Conservation (phyloP, 2,329 filamentous ascomycete genomes). For the Chrysoporthe deuterocubensis region DNA sequence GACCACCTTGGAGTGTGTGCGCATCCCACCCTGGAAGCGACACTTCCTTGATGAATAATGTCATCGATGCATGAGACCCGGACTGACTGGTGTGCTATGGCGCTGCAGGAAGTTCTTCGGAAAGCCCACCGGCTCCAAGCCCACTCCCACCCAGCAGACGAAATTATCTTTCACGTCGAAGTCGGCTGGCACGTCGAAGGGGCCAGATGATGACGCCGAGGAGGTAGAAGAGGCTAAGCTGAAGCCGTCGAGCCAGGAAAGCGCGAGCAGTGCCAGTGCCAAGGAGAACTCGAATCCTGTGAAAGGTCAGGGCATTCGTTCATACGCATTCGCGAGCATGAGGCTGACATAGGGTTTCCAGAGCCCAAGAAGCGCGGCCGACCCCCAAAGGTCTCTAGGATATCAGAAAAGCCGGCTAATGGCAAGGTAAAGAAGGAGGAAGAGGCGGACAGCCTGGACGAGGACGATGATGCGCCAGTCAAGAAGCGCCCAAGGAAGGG, state of each 20-base stretch:
- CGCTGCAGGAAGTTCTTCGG: constrained; percentile 76
- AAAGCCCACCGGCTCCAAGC: constrained; percentile 61
- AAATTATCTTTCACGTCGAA: constrained; percentile 77
- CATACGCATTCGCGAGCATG: constrained; percentile 1
- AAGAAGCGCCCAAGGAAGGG: constrained; percentile 59
- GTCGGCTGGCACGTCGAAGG: constrained; percentile 43
- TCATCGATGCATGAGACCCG: not conserved
- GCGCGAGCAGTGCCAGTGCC: constrained; percentile 34
- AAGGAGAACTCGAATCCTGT: constrained; percentile 46
- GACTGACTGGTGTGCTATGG: constrained; percentile 4
- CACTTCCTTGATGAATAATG: not conserved
- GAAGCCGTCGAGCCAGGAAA: constrained; percentile 29
- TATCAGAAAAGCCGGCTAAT: constrained; percentile 34
- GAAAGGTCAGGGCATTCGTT: constrained; percentile 40
- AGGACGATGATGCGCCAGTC: constrained; percentile 59
- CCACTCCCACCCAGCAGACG: constrained; percentile 71
- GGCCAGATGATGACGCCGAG: constrained; percentile 34
- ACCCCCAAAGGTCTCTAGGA: constrained; percentile 28
- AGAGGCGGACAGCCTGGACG: constrained; percentile 53
- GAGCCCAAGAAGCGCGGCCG: constrained; percentile 54
- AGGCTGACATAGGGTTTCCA: constrained; percentile 29
- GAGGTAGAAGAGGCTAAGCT: constrained; percentile 33
- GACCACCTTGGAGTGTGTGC: constrained; percentile 71
- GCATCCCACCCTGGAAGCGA: not conserved
- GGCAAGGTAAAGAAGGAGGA: constrained; percentile 41